Conservation (phyloP, 768 basidiomycete species). For the Boletus vermiculosoides region DNA sequence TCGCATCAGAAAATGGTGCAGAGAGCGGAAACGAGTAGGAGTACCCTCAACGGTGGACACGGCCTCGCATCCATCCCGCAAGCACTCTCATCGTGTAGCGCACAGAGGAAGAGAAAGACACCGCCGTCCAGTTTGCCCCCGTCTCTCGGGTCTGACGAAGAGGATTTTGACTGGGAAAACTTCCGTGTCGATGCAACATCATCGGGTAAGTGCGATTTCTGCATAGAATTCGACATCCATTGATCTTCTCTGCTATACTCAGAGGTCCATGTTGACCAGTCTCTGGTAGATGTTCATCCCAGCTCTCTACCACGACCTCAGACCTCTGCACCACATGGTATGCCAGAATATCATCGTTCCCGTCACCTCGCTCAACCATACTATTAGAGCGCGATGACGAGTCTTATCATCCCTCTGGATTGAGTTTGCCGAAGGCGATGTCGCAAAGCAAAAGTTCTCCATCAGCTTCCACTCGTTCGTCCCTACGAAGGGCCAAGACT, state of each 20-base stretch:
- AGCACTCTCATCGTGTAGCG: background rate
- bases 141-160: constrained; percentile 16
- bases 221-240: background rate
- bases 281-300: constrained; percentile 8
- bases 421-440: constrained; percentile 1
- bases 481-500: constrained; percentile 39
- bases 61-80: background rate
- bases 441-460: constrained; percentile 13
- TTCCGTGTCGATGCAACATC: constrained; percentile 14
- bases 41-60: background rate
- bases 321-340: constrained; percentile 9
- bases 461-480: constrained; percentile 7
- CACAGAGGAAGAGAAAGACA: background rate
- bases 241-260: background rate
- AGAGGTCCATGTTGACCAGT: constrained; percentile 28
- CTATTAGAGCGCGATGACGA: constrained; percentile 1
- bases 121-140: background rate
- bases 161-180: constrained; percentile 35
- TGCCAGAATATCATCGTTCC: background rate
- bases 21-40: background rate
- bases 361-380: background rate
- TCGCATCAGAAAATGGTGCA: constrained; percentile 8
- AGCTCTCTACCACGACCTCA: constrained; percentile 9
- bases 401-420: background rate
- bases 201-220: constrained; percentile 19